These are phyloP conservation scores for Ophiostoma angusticollis DNA, from an alignment of 2,329 filamentous ascomycete species.

Conservation along the genomic window DNA sequence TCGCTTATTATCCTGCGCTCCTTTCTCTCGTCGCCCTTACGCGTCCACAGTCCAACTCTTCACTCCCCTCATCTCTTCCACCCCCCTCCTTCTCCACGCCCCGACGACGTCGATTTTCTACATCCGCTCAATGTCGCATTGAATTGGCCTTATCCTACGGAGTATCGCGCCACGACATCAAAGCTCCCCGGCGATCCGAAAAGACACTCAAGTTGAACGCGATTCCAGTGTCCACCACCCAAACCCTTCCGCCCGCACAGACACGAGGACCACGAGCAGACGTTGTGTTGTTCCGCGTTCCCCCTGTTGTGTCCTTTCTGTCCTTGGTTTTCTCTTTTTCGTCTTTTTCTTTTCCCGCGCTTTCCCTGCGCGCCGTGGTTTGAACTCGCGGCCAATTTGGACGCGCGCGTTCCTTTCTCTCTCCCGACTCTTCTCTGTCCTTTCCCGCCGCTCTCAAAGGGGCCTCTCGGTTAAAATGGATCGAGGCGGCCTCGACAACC, in stretches of 20 bases:
- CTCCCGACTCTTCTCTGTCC: background rate
- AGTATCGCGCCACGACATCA: background rate
- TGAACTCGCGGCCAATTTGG: too few relatives aligned
- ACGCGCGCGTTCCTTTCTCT: background rate
- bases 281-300: background rate
- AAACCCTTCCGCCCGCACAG: conserved; percentile 1
- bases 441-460: background rate
- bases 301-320: background rate
- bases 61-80: background rate
- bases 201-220: background rate
- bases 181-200: background rate
- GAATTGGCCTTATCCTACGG: background rate
- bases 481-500: conserved; percentile 7
- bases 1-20: conserved; percentile 1
- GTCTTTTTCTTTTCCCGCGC: background rate
- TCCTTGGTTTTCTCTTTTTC: background rate
- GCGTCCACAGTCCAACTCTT: background rate
- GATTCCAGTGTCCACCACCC: background rate
- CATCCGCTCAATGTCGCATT: background rate
- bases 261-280: background rate
- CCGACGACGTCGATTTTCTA: background rate
- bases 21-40: background rate
- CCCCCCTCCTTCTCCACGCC: background rate
- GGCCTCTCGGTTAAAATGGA: conserved; percentile 15
- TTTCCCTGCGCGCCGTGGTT: background rate